Evolutionary conservation across 2,329 filamentous ascomycete genomes (phyloP).

Genomic region (Dryadomyces quercus-mongolicae): DNA sequence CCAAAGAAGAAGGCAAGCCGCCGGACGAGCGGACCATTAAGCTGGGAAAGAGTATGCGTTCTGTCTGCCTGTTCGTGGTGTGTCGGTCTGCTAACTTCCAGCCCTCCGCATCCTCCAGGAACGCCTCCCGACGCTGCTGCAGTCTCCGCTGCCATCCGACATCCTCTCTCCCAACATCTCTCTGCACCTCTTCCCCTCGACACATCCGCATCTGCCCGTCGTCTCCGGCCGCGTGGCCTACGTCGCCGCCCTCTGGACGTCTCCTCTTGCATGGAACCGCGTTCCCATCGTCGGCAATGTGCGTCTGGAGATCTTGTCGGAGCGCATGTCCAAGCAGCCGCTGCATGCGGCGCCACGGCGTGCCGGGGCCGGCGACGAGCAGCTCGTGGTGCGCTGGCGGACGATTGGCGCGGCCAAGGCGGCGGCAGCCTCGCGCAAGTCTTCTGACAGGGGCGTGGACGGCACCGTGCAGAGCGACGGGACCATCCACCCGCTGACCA

Average conservation of each 20-base stretch:
- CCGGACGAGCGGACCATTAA: constrained; percentile 46
- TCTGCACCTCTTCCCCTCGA: constrained; percentile 59
- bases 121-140: constrained; percentile 53
- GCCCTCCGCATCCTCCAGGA: constrained; percentile 54
- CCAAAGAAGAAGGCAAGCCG: constrained; percentile 16
- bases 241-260: constrained; percentile 87
- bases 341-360: constrained; percentile 27
- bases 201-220: constrained; percentile 79
- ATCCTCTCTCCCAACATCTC: constrained; percentile 65
- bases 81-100: constrained; percentile 16
- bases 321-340: constrained; percentile 64
- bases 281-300: constrained; percentile 87
- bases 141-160: constrained; percentile 57
- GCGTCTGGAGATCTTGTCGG: constrained; percentile 72
- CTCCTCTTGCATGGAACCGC: constrained; percentile 89
- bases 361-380: constrained; percentile 53
- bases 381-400: constrained; percentile 85
- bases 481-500: constrained; percentile 13
- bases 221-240: constrained; percentile 87
- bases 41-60: constrained; percentile 47
- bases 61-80: background rate
- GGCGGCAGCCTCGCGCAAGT: background rate
- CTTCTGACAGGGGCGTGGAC: background rate
- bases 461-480: background rate
- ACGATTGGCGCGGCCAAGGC: constrained; percentile 33